phyloP scores from a whole-genome alignment of 2,329 filamentous ascomycete genomes.

The Colletotrichum caudatum region DNA sequence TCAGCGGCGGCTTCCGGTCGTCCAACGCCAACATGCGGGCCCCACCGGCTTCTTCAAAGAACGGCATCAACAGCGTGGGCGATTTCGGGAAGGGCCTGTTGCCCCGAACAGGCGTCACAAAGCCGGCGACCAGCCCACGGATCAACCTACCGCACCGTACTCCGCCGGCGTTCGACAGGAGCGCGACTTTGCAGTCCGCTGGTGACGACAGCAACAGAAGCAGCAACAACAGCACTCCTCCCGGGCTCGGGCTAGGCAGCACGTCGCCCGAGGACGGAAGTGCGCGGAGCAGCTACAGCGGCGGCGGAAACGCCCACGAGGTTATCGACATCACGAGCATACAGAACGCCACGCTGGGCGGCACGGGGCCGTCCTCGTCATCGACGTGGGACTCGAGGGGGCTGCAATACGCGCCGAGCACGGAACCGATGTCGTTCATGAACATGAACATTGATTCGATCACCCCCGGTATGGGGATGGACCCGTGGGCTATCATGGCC shows the following conservation, averaged over 20 bases:
- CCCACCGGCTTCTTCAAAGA: neutral
- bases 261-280: slow-evolving; percentile 14
- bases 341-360: slow-evolving; percentile 21
- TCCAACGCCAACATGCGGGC: neutral
- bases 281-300: neutral
- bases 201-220: slow-evolving; percentile 1
- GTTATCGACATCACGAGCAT: slow-evolving; percentile 37
- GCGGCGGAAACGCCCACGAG: slow-evolving; percentile 15
- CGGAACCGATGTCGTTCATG: slow-evolving; percentile 29
- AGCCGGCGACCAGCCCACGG: neutral
- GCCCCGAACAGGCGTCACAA: slow-evolving; percentile 12
- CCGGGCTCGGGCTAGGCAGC: slow-evolving; percentile 9
- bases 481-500: slow-evolving; percentile 38
- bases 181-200: slow-evolving; percentile 33
- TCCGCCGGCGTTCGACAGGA: slow-evolving; percentile 20
- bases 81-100: slow-evolving; percentile 30
- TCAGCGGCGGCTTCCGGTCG: slow-evolving; percentile 2
- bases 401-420: slow-evolving; percentile 35
- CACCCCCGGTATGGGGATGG: slow-evolving; percentile 23
- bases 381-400: slow-evolving; percentile 37
- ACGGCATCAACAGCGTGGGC: slow-evolving; percentile 5
- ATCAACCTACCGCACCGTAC: slow-evolving; percentile 36
- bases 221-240: slow-evolving; percentile 15
- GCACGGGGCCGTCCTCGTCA: neutral
- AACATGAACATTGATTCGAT: slow-evolving; percentile 11